Conservation (phyloP, 2,329 filamentous ascomycete genomes). For the Drechslerella coelobrocha region DNA sequence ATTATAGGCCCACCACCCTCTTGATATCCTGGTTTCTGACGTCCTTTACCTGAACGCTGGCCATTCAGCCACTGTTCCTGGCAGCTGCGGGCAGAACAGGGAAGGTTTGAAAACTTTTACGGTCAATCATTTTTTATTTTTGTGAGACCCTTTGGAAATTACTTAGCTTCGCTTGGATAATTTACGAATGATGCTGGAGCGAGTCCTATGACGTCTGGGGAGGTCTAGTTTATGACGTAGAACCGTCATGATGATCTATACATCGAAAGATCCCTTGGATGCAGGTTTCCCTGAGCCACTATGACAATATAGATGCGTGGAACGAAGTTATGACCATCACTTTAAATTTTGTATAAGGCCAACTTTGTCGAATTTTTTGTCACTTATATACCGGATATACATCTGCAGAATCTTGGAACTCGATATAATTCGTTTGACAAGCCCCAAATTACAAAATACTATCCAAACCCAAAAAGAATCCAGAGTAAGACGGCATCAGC, state of each 20-base stretch:
- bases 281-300: neutral
- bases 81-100: too few species aligned
- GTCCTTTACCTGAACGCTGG: constrained; percentile 22
- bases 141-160: neutral
- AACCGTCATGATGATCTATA: constrained; percentile 14
- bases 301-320: neutral
- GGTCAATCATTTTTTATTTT: neutral
- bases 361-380: too few species aligned
- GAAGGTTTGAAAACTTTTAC: too few species aligned
- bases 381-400: constrained; percentile 36
- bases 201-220: neutral
- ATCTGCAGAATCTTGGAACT: neutral
- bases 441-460: neutral
- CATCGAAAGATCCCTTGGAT: neutral
- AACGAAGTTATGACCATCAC: neutral
- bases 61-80: neutral
- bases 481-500: too few species aligned
- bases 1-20: constrained; percentile 14
- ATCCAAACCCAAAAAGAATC: too few species aligned
- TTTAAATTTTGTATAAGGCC: too few species aligned
- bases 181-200: too few species aligned
- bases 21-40: constrained; percentile 26
- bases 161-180: too few species aligned
- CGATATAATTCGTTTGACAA: neutral
- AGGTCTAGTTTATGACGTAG: constrained; percentile 1